Evolutionary conservation across 2,329 filamentous ascomycete species (phyloP).

Genomic region (Sclerotinia nivalis): DNA sequence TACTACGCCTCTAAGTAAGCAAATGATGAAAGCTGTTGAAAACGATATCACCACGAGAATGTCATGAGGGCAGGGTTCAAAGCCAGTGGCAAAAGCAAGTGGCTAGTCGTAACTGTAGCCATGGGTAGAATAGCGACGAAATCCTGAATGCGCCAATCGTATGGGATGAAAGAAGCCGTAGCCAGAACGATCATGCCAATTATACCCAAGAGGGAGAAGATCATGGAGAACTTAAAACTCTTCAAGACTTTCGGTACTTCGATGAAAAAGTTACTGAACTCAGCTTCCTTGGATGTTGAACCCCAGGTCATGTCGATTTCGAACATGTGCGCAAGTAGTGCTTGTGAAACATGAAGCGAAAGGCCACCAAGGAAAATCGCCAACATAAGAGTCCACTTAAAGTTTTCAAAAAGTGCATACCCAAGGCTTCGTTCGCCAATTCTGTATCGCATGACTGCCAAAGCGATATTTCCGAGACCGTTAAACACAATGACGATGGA

Average conservation of each 20-base stretch:
- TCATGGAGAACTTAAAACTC: conserved; percentile 60
- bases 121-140: conserved; percentile 77
- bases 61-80: conserved; percentile 80
- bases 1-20: not conserved
- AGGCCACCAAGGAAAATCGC: conserved; percentile 82
- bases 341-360: conserved; percentile 77
- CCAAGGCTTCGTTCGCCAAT: conserved; percentile 63
- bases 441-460: conserved; percentile 73
- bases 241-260: conserved; percentile 78
- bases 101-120: conserved; percentile 67
- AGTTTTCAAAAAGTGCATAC: conserved; percentile 59
- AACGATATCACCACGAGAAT: conserved; percentile 63
- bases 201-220: conserved; percentile 53
- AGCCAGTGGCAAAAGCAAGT: conserved; percentile 70
- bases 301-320: conserved; percentile 86
- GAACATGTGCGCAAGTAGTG: conserved; percentile 79
- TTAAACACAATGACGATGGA: conserved; percentile 79
- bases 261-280: conserved; percentile 81
- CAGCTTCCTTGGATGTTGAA: conserved; percentile 78
- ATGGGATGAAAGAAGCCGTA: conserved; percentile 62
- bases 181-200: conserved; percentile 60
- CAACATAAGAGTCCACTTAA: conserved; percentile 73
- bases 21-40: not conserved
- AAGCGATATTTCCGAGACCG: conserved; percentile 69
- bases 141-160: conserved; percentile 66